Percentiles rank a stretch among this genome's conserved stretches.
Evolutionary conservation across 768 basidiomycete genomes (phyloP).

Genomic region (Grammothele lineata): DNA sequence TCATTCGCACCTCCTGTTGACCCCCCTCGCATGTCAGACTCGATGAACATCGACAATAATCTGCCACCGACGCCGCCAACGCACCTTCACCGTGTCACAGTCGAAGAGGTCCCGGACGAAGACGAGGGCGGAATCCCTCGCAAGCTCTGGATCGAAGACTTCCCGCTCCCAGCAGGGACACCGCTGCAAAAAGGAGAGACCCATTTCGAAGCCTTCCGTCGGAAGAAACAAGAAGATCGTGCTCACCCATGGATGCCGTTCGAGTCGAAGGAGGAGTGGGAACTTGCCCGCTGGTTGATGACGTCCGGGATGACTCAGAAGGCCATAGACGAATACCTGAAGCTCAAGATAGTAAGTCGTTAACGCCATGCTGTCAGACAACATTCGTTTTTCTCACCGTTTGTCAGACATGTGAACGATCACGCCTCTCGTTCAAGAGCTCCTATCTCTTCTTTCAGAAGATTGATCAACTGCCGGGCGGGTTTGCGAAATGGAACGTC

Average conservation of each 20-base stretch:
- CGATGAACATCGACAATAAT: background rate
- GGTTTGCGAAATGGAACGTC: slow-evolving; percentile 14
- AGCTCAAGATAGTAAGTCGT: slow-evolving; percentile 16
- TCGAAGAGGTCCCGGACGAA: background rate
- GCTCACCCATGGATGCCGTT: slow-evolving; percentile 14
- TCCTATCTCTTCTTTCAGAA: slow-evolving; percentile 17
- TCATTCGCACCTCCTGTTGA: too few species aligned
- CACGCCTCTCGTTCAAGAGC: slow-evolving; percentile 16
- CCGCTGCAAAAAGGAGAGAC: slow-evolving; percentile 1
- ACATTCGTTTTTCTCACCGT: background rate
- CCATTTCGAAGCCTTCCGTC: slow-evolving; percentile 4
- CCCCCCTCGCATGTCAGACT: too few species aligned
- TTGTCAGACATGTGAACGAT: slow-evolving; percentile 7
- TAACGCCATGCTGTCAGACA: background rate
- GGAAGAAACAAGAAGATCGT: background rate
- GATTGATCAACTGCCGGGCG: slow-evolving; percentile 15
- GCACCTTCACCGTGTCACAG: background rate
- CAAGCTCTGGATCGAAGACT: slow-evolving; percentile 5
- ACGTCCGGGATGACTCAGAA: slow-evolving; percentile 14
- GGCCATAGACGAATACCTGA: slow-evolving; percentile 21
- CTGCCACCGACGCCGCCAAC: background rate
- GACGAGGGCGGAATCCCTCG: slow-evolving; percentile 2
- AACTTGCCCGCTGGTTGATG: slow-evolving; percentile 17
- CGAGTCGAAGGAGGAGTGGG: slow-evolving; percentile 16
- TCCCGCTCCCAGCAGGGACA: background rate